These are phyloP conservation scores for Chytriomyces hyalinus DNA, from an alignment of 192 early-diverging fungal species.

Conservation along the genomic window DNA sequence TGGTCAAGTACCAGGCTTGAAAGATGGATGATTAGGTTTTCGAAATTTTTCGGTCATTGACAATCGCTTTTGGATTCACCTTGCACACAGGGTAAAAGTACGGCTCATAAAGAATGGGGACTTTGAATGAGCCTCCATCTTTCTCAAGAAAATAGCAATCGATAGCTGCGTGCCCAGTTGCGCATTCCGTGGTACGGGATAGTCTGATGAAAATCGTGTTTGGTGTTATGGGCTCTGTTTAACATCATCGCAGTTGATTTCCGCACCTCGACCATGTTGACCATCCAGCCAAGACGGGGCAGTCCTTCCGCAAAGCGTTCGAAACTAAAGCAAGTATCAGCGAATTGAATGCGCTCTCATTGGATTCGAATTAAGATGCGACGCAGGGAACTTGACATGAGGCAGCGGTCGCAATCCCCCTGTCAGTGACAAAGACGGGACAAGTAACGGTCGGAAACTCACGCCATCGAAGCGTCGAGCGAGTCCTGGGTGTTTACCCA, in stretches of 20 bases:
- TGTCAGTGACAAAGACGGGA: too few species aligned
- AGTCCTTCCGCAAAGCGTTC: conserved; percentile 44
- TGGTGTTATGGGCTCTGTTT: conserved; percentile 2
- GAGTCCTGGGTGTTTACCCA: conserved; percentile 29
- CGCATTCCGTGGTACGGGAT: conserved; percentile 26
- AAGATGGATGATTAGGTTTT: background rate
- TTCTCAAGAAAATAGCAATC: conserved; percentile 95
- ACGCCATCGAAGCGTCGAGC: conserved; percentile 52
- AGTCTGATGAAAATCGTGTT: conserved; percentile 5
- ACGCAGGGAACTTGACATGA: too few species aligned
- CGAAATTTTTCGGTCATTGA: too few species aligned
- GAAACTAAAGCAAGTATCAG: conserved; percentile 16
- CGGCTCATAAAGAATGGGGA: conserved; percentile 81
- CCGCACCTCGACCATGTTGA: conserved; percentile 91
- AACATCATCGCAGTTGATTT: background rate
- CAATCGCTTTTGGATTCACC: conserved; percentile 46
- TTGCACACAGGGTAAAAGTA: conserved; percentile 91
- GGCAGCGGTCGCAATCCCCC: too few species aligned
- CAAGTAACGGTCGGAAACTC: too few species aligned
- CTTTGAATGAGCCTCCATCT: conserved; percentile 86
- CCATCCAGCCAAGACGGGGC: conserved; percentile 80
- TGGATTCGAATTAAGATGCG: too few species aligned
- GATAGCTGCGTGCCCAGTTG: conserved; percentile 71
- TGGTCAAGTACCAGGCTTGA: conserved; percentile 68
- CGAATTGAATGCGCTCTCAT: too few species aligned